Evolutionary conservation across 2,329 filamentous ascomycete species (phyloP), one percentile per base, ranked within the genome.

Genomic region (Alternaria triticimaculans): DNA sequence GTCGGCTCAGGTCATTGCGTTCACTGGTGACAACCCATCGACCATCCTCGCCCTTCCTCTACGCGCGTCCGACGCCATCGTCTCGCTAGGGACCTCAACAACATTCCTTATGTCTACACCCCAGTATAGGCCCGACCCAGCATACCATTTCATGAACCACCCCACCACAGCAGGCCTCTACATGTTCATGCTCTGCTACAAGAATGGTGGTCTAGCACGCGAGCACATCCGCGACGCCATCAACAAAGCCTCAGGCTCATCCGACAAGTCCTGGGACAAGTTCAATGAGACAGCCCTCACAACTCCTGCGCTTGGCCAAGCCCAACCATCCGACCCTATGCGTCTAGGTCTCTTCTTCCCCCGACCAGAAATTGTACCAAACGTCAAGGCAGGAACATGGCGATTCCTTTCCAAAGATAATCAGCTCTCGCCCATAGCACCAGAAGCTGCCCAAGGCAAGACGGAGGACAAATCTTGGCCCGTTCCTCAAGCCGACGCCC

Each of bases 161-260:
- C 96, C 96, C 2, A 96, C 94, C 48, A 97, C 93, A 1, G 84
- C 90, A 0, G 93, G 92, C 1, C 87, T 97, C 64, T 97, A 97
- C 87, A 98, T 99, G 96, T 98, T 99, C 82, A 99, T 99, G 96
- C 89, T 99, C 37, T 99, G 96, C 86, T 99, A 98, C 85, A 98
- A 98, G 83, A 99, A 99, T 82, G 96, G 96, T 71, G 94, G 94
- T 3, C 88, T 98, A 1, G 95, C 96, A 2, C 91, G 96, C 48
- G 96, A 99, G 79, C 90, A 92, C 73, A 88, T 98, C 66, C 91
- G 96, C 58, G 93, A 99, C 76, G 86, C 88, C 0, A 88, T 98
- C 56, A 91, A 93, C 65, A 81, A 82, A 25, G 79, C 83, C 10
- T 78, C 80, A 28, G 70, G 80, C 5, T 55, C 66, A 26, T 45